These are phyloP conservation scores for Colletotrichum tabaci DNA, from an alignment of 2,329 filamentous ascomycete genomes.

Conservation along the genomic window DNA sequence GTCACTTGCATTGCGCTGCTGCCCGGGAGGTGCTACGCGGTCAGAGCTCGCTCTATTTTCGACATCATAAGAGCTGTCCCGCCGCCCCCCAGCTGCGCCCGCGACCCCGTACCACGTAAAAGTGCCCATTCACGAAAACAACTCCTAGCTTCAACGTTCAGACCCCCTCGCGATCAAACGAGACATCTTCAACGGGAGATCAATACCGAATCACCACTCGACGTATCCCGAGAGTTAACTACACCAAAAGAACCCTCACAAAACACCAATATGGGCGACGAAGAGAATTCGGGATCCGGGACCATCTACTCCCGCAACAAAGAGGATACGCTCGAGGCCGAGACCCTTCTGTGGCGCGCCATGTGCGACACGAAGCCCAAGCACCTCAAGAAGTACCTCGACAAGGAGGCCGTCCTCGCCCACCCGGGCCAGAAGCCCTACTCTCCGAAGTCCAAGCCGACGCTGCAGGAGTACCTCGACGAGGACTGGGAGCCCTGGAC, in stretches of 20 bases:
- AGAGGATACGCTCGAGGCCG: conserved; percentile 53
- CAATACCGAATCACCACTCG: not conserved
- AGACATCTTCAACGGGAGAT: not conserved
- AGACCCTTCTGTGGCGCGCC: conserved; percentile 53
- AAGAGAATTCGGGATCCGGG: conserved; percentile 26
- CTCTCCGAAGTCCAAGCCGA: conserved; percentile 51
- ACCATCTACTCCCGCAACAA: conserved; percentile 54
- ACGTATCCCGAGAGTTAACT: too few relatives aligned
- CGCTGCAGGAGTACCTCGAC: conserved; percentile 51
- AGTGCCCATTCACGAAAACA: too few relatives aligned
- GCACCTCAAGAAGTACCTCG: conserved; percentile 52
- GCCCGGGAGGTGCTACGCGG: not conserved
- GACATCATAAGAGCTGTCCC: conserved; percentile 34
- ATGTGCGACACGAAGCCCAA: conserved; percentile 52
- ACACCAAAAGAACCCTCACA: not conserved
- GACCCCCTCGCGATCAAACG: not conserved
- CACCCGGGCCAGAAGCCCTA: conserved; percentile 51
- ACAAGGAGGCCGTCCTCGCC: conserved; percentile 51
- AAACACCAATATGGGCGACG: conserved; percentile 32
- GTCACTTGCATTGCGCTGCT: conserved; percentile 28
- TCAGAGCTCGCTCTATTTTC: conserved; percentile 36
- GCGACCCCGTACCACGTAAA: not conserved
- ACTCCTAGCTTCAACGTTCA: not conserved
- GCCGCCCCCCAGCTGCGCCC: not conserved
- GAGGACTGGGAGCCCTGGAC: conserved; percentile 54